Evolutionary conservation across 176 grass and related monocot genomes (phyloP).

Genomic region (Musa acuminata): DNA sequence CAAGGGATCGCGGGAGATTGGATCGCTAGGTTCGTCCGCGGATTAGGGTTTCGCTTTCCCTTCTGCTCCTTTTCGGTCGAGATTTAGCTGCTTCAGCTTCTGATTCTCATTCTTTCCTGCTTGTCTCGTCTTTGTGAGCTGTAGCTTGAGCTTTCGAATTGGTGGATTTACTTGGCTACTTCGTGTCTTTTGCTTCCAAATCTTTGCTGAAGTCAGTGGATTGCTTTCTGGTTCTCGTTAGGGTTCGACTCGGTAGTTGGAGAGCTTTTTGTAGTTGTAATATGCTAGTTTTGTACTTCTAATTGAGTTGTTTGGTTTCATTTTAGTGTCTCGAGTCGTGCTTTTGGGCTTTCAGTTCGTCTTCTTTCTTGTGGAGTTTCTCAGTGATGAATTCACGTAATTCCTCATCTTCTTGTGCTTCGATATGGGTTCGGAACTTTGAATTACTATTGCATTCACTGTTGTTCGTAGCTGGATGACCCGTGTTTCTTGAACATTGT

Average conservation of each 20-base stretch:
- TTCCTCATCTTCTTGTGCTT: neutral
- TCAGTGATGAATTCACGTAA: neutral
- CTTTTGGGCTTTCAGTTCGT: neutral
- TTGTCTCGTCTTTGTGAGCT: neutral
- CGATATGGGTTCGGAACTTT: neutral
- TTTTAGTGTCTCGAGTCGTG: neutral
- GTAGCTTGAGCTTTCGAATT: neutral
- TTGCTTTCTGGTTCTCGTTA: neutral
- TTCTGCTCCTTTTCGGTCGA: too few species aligned
- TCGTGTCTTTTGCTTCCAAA: neutral
- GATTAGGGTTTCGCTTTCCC: neutral
- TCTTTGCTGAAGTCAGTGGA: neutral
- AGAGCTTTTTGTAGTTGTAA: neutral
- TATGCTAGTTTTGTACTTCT: neutral
- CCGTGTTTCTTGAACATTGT: neutral
- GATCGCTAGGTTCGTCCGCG: neutral
- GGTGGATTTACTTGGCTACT: neutral
- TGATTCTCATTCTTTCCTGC: neutral
- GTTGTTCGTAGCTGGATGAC: neutral
- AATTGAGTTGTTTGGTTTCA: neutral
- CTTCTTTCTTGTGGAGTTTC: neutral
- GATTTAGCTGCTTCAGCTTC: neutral
- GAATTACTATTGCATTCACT: neutral
- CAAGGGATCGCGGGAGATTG: neutral
- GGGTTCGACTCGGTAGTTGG: neutral